These are phyloP conservation scores for Lunasporangiospora selenospora DNA, from an alignment of 192 early-diverging fungal genomes.

Conservation along the genomic window DNA sequence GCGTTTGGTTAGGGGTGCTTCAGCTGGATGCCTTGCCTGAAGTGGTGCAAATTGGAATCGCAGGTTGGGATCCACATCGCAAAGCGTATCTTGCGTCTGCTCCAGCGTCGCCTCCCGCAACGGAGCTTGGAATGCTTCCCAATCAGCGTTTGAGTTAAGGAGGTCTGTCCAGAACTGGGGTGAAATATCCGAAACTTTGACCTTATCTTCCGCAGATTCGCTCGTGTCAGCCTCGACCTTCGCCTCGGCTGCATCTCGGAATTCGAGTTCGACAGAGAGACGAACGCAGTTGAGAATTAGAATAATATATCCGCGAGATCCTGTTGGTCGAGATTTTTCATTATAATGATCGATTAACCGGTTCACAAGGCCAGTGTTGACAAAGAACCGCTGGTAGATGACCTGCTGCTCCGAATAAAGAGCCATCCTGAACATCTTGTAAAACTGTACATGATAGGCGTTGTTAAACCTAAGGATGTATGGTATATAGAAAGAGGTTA, in stretches of 20 bases:
- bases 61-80: constrained; percentile 37
- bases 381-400: constrained; percentile 28
- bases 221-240: too few relatives aligned
- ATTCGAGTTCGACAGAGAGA: constrained; percentile 27
- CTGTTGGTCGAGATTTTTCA: constrained; percentile 16
- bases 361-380: constrained; percentile 12
- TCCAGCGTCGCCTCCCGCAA: constrained; percentile 33
- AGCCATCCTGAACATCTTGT: constrained; percentile 37
- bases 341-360: constrained; percentile 37
- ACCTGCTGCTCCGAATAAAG: constrained; percentile 25
- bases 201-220: too few relatives aligned
- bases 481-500: too few relatives aligned
- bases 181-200: too few relatives aligned
- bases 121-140: constrained; percentile 15
- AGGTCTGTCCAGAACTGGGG: constrained; percentile 22
- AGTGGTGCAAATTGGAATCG: constrained; percentile 47
- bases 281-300: constrained; percentile 41
- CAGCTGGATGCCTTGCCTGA: constrained; percentile 28
- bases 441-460: constrained; percentile 45
- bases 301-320: constrained; percentile 39
- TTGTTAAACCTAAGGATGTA: constrained; percentile 41
- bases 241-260: too few relatives aligned
- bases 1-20: constrained; percentile 31
- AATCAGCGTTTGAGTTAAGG: constrained; percentile 1
- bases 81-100: constrained; percentile 31